Percentiles rank a stretch among this genome's conserved stretches.
These are phyloP conservation scores for Metschnikowia lochheadii DNA, from an alignment of 805 yeast genomes.

Conservation along the genomic window DNA sequence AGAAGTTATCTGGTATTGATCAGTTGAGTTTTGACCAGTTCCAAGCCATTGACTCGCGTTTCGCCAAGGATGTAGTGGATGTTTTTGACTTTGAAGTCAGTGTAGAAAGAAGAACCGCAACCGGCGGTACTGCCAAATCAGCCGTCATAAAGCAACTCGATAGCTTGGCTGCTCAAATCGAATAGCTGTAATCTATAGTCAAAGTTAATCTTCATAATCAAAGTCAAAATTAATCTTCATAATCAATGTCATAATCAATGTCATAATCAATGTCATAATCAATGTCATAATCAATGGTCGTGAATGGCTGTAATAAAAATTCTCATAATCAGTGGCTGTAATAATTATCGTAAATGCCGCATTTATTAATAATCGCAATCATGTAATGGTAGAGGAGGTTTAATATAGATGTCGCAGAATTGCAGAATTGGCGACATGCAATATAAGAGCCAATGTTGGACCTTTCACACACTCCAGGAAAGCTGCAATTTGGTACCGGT, in stretches of 20 bases:
- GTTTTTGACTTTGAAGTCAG: slow-evolving; percentile 91
- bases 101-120: slow-evolving; percentile 95
- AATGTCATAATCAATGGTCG: not conserved
- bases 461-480: no score
- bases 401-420: no score
- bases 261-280: not conserved
- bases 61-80: slow-evolving; percentile 71
- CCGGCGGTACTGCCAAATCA: slow-evolving; percentile 92
- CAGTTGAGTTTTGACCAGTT: slow-evolving; percentile 74
- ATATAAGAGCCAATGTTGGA: no score
- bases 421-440: no score
- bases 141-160: slow-evolving; percentile 79
- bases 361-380: no score
- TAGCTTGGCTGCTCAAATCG: slow-evolving; percentile 23
- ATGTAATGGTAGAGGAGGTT: no score
- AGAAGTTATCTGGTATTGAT: slow-evolving; percentile 78
- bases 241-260: not conserved
- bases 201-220: not conserved
- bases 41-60: slow-evolving; percentile 73
- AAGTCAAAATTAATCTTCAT: no score
- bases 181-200: slow-evolving; percentile 2
- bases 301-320: no score
- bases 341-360: no score
- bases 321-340: no score
- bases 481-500: no score